A percentile compares a stretch with the other conserved stretches of the same genome.
Conservation (phyloP, 129 eudicot genomes). For the Saposhnikovia divaricata region DNA sequence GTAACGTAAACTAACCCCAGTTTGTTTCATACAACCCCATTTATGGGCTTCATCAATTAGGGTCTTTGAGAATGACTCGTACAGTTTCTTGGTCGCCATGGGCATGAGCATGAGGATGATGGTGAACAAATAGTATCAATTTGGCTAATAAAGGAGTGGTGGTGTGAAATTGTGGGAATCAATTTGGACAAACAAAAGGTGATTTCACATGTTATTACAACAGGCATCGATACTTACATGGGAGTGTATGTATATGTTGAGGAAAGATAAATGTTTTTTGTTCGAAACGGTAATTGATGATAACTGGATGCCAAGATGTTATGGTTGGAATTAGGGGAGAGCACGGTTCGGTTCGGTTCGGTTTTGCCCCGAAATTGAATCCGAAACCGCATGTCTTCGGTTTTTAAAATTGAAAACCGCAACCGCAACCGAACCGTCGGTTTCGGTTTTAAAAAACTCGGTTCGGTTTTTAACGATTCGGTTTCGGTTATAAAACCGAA, state of each 20-base stretch:
- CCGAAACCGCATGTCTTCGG: too few species aligned
- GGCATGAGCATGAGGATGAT: background rate
- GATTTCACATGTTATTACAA: background rate
- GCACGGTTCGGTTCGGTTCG: too few species aligned
- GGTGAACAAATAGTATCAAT: background rate
- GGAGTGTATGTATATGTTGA: too few species aligned
- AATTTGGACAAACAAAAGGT: background rate
- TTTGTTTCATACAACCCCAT: conserved; percentile 87
- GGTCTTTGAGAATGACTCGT: conserved; percentile 37
- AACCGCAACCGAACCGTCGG: too few species aligned
- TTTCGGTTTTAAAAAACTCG: too few species aligned
- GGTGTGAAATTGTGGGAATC: background rate
- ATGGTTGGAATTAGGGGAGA: too few species aligned
- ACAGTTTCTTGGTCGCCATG: conserved; percentile 66
- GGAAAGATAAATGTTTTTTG: too few species aligned
- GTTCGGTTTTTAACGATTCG: too few species aligned
- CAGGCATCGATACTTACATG: background rate
- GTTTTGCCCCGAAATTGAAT: too few species aligned
- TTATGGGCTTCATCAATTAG: conserved; percentile 61
- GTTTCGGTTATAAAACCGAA: too few species aligned
- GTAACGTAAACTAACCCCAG: conserved; percentile 83
- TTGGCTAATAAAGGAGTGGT: background rate
- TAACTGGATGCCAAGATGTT: background rate
- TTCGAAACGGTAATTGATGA: background rate
- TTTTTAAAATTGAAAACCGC: too few species aligned